Base-by-base conservation (phyloP, 331 rosid genomes). In the Arachis monticola region DNA sequence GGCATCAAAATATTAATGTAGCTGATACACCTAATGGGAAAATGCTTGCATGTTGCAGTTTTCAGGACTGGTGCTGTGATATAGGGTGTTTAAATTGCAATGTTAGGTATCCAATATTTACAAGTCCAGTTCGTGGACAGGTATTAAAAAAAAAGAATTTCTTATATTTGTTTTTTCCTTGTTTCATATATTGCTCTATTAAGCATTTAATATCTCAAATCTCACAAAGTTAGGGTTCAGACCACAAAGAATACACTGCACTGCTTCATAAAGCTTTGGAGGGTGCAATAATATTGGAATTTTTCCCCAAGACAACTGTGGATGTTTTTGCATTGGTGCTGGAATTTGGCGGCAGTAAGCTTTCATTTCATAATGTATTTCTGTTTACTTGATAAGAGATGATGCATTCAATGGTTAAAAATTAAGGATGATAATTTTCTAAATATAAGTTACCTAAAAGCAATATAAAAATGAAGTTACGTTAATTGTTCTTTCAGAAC, bases 51-150 rank as follows among this genome's bases (percentile, higher is more conserved):
- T 51, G 22, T 58, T 79, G 74, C 82, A 95, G 99, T 95, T 88
- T 92, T 95, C 83, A 92, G 93, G 90, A 92, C 92, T 51, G 91
- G 92, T 74, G 99, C 97, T 81, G 92, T 92, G 99, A 92, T 73
- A 78, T 75, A 1, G 99, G 98, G 68, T 91, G 97, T 40, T 81
- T 95, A 64, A 95, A 95, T 86, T 95, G 99, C 76, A 84, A 86
- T 75, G 92, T 95, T 63, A 87, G 92, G 22, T 17, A 17, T 17
- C 22, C 22, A 17, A 17, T 17, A 81, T 89, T 95, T 87, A 89
- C 97, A 50, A 88, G 92, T 53, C 92, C 96, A 1, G 81, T 86
- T 62, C 96, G 96, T 51, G 97, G 97, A 63, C 96, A 90, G 89
- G 99, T 95, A 82, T 55, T 35, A 2, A 35, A 10, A 60, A 47